Percentiles rank a stretch among this genome's conserved stretches.
Conservation (phyloP, 2,329 filamentous ascomycete genomes). For the Trichophyton equinum region DNA sequence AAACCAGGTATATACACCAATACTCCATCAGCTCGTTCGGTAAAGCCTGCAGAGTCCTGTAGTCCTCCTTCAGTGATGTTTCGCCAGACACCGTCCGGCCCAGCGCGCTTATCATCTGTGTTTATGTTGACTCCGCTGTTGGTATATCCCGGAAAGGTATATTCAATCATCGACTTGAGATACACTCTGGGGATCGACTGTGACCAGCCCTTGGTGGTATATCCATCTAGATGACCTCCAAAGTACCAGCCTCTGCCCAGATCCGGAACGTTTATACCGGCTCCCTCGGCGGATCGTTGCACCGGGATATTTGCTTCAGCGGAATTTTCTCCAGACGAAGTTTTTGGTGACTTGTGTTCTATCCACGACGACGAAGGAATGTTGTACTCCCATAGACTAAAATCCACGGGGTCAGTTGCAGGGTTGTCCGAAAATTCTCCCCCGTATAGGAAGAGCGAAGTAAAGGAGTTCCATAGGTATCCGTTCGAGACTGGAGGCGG, state of each 20-base stretch:
- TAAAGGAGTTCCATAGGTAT: slow-evolving; percentile 62
- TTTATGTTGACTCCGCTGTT: slow-evolving; percentile 52
- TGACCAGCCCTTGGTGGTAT: slow-evolving; percentile 56
- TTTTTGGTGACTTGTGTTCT: slow-evolving; percentile 49
- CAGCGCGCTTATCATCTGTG: slow-evolving; percentile 43
- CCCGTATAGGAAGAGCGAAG: slow-evolving; percentile 60
- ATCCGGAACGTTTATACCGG: slow-evolving; percentile 56
- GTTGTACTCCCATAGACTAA: slow-evolving; percentile 59
- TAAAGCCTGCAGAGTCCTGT: slow-evolving; percentile 54
- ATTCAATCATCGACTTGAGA: slow-evolving; percentile 61
- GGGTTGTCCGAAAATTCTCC: slow-evolving; percentile 59
- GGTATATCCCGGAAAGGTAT: slow-evolving; percentile 56
- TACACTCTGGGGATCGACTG: slow-evolving; percentile 52
- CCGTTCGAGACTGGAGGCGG: slow-evolving; percentile 60
- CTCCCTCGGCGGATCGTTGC: slow-evolving; percentile 60
- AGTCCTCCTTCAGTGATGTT: slow-evolving; percentile 63
- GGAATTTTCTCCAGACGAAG: slow-evolving; percentile 51
- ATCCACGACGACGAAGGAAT: slow-evolving; percentile 49
- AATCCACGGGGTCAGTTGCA: slow-evolving; percentile 41
- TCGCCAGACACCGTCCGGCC: slow-evolving; percentile 50
- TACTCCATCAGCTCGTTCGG: slow-evolving; percentile 60
- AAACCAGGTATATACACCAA: slow-evolving; percentile 67
- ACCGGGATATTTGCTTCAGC: slow-evolving; percentile 44
- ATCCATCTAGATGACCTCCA: slow-evolving; percentile 59
- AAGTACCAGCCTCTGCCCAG: slow-evolving; percentile 66